Evolutionary conservation across 495 filamentous ascomycete species (phyloP).

Genomic region (Podospora pseudopauciseta): DNA sequence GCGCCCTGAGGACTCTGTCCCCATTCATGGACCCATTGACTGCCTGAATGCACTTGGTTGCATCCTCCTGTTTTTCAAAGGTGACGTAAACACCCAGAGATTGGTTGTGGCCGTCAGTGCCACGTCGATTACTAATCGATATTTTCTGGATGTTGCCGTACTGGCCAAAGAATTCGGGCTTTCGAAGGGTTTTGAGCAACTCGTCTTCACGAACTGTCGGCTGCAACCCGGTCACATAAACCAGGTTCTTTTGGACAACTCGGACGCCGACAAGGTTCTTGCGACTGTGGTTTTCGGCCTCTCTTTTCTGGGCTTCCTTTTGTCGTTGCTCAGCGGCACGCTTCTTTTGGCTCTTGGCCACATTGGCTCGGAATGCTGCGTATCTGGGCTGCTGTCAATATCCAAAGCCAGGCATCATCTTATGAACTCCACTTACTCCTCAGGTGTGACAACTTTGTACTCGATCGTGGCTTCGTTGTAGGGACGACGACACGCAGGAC

Average conservation of each 20-base stretch:
- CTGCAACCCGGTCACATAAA: conserved; percentile 93
- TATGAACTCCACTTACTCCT: conserved; percentile 62
- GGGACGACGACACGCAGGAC: conserved; percentile 88
- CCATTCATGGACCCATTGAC: conserved; percentile 92
- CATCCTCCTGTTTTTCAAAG: conserved; percentile 83
- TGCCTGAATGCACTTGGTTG: conserved; percentile 78
- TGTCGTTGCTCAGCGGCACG: conserved; percentile 79
- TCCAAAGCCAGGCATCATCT: background rate
- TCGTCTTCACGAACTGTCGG: conserved; percentile 89
- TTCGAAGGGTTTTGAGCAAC: conserved; percentile 79
- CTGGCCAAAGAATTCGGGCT: conserved; percentile 91
- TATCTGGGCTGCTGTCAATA: conserved; percentile 39
- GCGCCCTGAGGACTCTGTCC: conserved; percentile 80
- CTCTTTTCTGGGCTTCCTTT: conserved; percentile 91
- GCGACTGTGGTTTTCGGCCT: conserved; percentile 89
- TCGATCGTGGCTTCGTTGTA: conserved; percentile 97
- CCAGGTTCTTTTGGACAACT: conserved; percentile 96
- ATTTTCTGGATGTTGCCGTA: conserved; percentile 99
- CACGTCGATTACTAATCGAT: conserved; percentile 92
- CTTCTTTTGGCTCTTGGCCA: conserved; percentile 85
- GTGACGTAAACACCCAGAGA: conserved; percentile 97
- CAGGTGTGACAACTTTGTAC: conserved; percentile 86
- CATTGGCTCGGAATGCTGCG: conserved; percentile 73
- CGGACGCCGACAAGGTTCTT: conserved; percentile 93
- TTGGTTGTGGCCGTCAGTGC: conserved; percentile 61